Evolutionary conservation across 2,329 filamentous ascomycete species (phyloP).

Genomic region (Stachybotrys chartarum): DNA sequence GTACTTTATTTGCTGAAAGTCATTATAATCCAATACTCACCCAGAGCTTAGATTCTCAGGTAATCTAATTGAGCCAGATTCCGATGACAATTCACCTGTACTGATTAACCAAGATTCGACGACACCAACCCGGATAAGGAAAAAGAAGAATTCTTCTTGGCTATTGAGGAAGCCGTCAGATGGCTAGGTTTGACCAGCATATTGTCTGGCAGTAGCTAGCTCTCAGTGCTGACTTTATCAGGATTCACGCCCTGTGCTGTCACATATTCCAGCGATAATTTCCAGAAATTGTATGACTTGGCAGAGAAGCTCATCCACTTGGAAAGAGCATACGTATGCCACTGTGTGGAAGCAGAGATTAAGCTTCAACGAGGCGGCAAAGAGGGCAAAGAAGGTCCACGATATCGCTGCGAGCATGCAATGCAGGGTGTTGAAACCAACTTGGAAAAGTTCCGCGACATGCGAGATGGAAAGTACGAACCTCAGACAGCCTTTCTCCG

Average conservation of each 20-base stretch:
- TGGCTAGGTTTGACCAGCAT: constrained; percentile 51
- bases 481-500: constrained; percentile 76
- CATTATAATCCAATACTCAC: background rate
- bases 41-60: background rate
- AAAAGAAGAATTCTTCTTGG: constrained; percentile 79
- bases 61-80: background rate
- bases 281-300: constrained; percentile 77
- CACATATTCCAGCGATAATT: constrained; percentile 88
- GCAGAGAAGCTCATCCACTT: constrained; percentile 75
- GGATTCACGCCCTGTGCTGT: constrained; percentile 69
- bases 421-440: constrained; percentile 69
- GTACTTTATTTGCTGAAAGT: background rate
- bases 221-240: constrained; percentile 6
- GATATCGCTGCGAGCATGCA: constrained; percentile 77
- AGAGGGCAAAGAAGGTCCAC: constrained; percentile 52
- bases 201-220: too few relatives aligned
- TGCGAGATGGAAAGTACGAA: constrained; percentile 87
- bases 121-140: constrained; percentile 95
- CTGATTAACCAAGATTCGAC: constrained; percentile 54
- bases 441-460: constrained; percentile 74
- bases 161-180: constrained; percentile 79
- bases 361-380: constrained; percentile 81
- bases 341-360: constrained; percentile 76
- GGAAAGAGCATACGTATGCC: constrained; percentile 75
- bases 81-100: background rate